phyloP scores from a whole-genome alignment of 73 alveolate species.

The Tetrahymena thermophila region DNA sequence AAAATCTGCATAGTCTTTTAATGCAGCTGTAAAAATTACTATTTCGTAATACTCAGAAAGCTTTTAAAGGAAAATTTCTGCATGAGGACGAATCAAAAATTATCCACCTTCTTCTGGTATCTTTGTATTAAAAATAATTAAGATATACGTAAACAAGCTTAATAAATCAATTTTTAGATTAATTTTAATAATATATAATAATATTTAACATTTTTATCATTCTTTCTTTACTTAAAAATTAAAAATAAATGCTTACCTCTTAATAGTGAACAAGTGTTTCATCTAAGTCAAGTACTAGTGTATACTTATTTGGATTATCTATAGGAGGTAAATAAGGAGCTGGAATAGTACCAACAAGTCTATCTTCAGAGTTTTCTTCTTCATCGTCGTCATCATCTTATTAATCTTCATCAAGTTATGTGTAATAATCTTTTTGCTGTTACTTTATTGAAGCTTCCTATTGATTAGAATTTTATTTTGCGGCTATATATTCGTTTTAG shows the following conservation, averaged over 20 bases:
- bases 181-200: no score
- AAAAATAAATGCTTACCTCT: slow-evolving; percentile 20
- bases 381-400: not conserved
- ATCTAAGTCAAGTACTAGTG: slow-evolving; percentile 84
- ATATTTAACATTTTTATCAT: no score
- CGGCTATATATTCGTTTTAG: not conserved
- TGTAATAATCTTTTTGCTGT: not conserved
- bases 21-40: slow-evolving; percentile 81
- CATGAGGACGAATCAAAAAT: slow-evolving; percentile 74
- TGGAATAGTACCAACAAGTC: not conserved
- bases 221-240: no score
- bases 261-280: slow-evolving; percentile 81
- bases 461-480: not conserved
- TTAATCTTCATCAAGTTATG: not conserved
- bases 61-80: slow-evolving; percentile 63
- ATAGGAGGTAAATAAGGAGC: not conserved
- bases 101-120: slow-evolving; percentile 43
- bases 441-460: not conserved
- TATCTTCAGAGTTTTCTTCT: not conserved
- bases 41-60: slow-evolving; percentile 74
- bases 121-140: not conserved
- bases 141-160: no score
- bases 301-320: not conserved
- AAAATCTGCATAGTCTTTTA: slow-evolving; percentile 85
- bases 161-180: no score